These are phyloP conservation scores for Musa acuminata DNA, from an alignment of 176 grass and related monocot genomes.

Conservation along the genomic window DNA sequence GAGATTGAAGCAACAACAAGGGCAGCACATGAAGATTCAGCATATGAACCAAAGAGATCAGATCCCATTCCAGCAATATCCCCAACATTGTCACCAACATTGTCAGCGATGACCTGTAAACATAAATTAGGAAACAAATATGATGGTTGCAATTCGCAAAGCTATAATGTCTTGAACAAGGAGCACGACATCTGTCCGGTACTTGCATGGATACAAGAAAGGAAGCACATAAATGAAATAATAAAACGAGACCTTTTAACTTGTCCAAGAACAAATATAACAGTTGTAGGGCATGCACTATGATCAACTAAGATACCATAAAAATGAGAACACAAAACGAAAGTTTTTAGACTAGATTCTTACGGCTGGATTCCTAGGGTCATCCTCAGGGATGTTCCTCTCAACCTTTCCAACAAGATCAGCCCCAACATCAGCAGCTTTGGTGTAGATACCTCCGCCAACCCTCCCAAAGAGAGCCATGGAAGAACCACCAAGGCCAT, in stretches of 20 bases:
- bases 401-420: constrained; percentile 87
- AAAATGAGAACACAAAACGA: background rate
- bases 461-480: constrained; percentile 94
- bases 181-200: no score
- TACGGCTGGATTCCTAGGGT: constrained; percentile 91
- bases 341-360: constrained; percentile 5
- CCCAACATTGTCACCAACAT: constrained; percentile 95
- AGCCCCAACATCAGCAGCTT: constrained; percentile 93
- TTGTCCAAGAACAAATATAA: background rate
- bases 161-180: no score
- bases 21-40: constrained; percentile 78
- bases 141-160: no score
- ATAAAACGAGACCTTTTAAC: no score
- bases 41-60: constrained; percentile 93
- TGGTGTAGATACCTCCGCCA: constrained; percentile 82
- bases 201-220: no score
- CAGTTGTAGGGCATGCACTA: background rate
- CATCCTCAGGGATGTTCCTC: constrained; percentile 84
- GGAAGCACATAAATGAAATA: no score
- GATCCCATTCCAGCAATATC: constrained; percentile 95
- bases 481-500: constrained; percentile 81
- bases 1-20: constrained; percentile 86
- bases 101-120: constrained; percentile 74
- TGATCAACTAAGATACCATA: background rate
- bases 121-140: background rate